Evolutionary conservation across 2,329 filamentous ascomycete species (phyloP), one percentile per base, ranked within the genome.

Genomic region (Lachnellula occidentalis): DNA sequence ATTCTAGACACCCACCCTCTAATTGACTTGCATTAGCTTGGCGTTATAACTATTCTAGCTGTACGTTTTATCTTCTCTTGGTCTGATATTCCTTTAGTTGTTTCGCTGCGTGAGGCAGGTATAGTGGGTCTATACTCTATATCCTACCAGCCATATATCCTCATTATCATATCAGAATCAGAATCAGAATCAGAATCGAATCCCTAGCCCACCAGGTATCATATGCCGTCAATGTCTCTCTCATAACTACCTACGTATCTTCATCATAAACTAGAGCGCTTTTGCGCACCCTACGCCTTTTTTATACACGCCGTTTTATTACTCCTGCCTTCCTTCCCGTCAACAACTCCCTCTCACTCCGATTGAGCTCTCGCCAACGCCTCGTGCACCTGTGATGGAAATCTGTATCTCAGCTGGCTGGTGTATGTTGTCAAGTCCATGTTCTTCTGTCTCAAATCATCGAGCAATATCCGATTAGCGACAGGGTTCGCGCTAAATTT

Each of bases 401-500:
- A 81, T 67, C 94, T 85, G 73, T 96, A 97, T 67, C 89, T 85
- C 68, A 97, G 83, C 78, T 96, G 84, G 54, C 91, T 92, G 15
- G 91, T 92, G 76, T 96, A 97, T 14, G 94, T 88, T 76, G 94
- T 96, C 65, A 96, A 73, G 72, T 97, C 92, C 71, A 91, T 85
- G 39, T 89, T 91, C 75, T 88, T 90, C 70, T 87, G 83, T 73
- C 87, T 82, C 66, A 95, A 76, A 65, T 87, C 79, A 55, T 87
- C 83, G 50, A 86, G 83, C 72, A 90, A 80, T 70, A 76, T 73
- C 68, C 74, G 78, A 67, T 79, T 77, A 60, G 78, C 86, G 53
- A 80, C 80, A 66, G 85, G 83, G 71, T 87, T 86, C 59, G 82
- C 86, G 63, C 87, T 90, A 71, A 87, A 96, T 64, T 86, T 81